Base-by-base conservation (phyloP, 2,329 filamentous ascomycete genomes). In the Arthrobotrys iridis region DNA sequence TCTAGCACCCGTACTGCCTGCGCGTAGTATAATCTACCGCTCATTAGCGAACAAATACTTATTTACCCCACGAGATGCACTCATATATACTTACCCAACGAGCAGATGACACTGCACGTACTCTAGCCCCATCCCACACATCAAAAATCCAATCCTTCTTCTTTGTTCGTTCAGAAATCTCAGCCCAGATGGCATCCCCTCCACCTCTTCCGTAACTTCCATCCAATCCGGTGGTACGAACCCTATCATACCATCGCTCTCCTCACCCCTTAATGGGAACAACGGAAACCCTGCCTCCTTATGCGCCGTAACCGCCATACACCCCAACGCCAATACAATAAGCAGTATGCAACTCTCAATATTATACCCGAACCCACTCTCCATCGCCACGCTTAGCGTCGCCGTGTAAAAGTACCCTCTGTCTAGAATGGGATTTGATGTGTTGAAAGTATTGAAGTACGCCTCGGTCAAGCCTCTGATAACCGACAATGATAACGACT, bases 161-260 rank as follows among this genome's bases (percentile, higher is more conserved):
- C 85, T 83, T 4, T 85, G 85, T 78, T 87, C 85, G 65, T 87
- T 86, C 80, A 87, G 86, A 77, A 87, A 87, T 24, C 83, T 84
- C 40, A 87, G 77, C 0, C 85, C 85, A 1, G 84, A 80, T 20
- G 83, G 83, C 33, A 75, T 33, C 4, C 33, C 63, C 24, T 68
- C 57, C 22, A 18, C 22, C 22, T 75, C 71, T 15, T 75, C 57
- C 13, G 63, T 30, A 84, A 82, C 73, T 82, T 82, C 45, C 80
- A 80, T 5, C 82, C 80, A 15, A 82, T 70, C 50, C 40, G 64
- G 66, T 5, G 66, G 60, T 26, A 73, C 40, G 37, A 72, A 68
- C 11, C 58, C 52, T 26, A 71, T 30, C 30, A 81, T 20, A 78
- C 79, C 26, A 68, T 77, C 22, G 78, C 79, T 24, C 80, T 76